Percentiles rank a stretch among this genome's conserved stretches.
Conservation (phyloP, 306 rosid species). For the Begonia fuchsioides region DNA sequence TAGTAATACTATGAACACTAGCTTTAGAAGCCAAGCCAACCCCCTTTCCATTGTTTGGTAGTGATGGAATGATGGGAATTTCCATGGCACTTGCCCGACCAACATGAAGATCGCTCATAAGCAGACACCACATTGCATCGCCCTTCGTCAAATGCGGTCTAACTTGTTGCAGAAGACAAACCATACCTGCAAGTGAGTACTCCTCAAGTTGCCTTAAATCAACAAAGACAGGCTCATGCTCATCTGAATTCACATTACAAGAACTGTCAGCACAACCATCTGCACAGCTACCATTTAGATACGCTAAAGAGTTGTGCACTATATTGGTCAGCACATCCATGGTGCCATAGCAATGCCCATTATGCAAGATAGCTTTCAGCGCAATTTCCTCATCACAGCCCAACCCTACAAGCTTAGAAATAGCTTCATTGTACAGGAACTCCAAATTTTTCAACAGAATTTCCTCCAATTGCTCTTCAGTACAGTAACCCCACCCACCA, state of each 20-base stretch:
- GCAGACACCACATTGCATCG: conserved; percentile 96
- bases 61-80: conserved; percentile 40
- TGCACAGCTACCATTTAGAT: conserved; percentile 31
- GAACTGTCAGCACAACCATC: conserved; percentile 8
- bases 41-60: conserved; percentile 15
- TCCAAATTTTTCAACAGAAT: conserved; percentile 62
- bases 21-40: conserved; percentile 12
- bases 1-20: conserved; percentile 24
- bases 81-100: conserved; percentile 74
- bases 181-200: conserved; percentile 73
- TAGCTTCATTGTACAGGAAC: conserved; percentile 45
- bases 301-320: conserved; percentile 56
- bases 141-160: conserved; percentile 78
- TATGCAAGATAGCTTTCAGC: conserved; percentile 46
- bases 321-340: conserved; percentile 73
- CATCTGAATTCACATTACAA: conserved; percentile 32
- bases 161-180: conserved; percentile 67
- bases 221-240: conserved; percentile 42
- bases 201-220: conserved; percentile 82
- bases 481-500: conserved; percentile 76
- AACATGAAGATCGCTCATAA: conserved; percentile 89
- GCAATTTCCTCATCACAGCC: conserved; percentile 71
- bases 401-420: conserved; percentile 64
- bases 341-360: conserved; percentile 78
- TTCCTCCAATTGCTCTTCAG: conserved; percentile 87